These are phyloP conservation scores for Monosporozyma aerobia DNA, from an alignment of 805 yeast genomes.

Conservation along the genomic window DNA sequence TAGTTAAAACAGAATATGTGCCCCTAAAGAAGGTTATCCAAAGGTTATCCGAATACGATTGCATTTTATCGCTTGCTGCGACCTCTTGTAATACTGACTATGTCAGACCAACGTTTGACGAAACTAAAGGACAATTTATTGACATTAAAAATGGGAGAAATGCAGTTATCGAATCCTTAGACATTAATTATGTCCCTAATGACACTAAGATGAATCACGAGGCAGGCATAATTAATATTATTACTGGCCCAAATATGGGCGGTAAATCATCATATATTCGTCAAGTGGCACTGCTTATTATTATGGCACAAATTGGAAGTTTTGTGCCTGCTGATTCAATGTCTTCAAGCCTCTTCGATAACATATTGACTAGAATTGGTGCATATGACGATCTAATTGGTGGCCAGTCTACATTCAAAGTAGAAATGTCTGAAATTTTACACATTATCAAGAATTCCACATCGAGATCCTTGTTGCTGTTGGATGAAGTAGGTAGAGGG, in stretches of 20 bases:
- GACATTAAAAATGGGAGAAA: conserved; percentile 51
- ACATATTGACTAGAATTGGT: conserved; percentile 58
- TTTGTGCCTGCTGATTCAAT: conserved; percentile 44
- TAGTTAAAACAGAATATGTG: conserved; percentile 33
- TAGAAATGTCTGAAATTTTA: conserved; percentile 93
- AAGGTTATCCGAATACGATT: conserved; percentile 51
- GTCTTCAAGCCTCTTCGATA: conserved; percentile 57
- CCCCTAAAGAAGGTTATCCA: conserved; percentile 36
- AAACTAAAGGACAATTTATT: conserved; percentile 34
- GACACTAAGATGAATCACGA: conserved; percentile 41
- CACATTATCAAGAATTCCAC: conserved; percentile 77
- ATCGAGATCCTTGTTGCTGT: conserved; percentile 66
- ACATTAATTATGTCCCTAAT: conserved; percentile 53
- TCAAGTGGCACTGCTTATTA: conserved; percentile 39
- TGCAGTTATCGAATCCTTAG: conserved; percentile 52
- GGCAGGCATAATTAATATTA: conserved; percentile 47
- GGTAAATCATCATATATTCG: conserved; percentile 52
- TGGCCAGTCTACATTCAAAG: conserved; percentile 83
- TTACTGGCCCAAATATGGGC: conserved; percentile 59
- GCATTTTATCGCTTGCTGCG: conserved; percentile 56
- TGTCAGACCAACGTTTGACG: conserved; percentile 43
- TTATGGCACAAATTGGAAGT: conserved; percentile 53
- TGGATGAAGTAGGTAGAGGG: conserved; percentile 95
- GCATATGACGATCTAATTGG: conserved; percentile 67
- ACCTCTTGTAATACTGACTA: conserved; percentile 43